phyloP scores from a whole-genome alignment of 2,329 filamentous ascomycete genomes.

The Aspergillus fumigatiaffinis region DNA sequence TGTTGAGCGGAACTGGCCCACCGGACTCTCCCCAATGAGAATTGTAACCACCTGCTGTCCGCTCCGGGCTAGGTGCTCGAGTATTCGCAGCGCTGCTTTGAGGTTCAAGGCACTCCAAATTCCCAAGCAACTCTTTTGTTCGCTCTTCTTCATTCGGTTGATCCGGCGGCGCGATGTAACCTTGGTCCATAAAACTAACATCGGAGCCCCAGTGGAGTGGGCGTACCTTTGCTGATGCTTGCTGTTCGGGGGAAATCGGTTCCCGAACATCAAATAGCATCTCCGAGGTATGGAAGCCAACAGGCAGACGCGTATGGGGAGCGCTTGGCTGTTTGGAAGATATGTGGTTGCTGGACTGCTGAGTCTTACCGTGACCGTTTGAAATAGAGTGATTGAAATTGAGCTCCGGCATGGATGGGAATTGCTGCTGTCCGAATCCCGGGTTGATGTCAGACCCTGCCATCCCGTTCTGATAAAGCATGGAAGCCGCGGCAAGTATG shows the following conservation, averaged over 20 bases:
- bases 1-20: slow-evolving; percentile 5
- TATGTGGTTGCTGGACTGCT: slow-evolving; percentile 10
- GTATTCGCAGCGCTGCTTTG: slow-evolving; percentile 59
- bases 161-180: slow-evolving; percentile 55
- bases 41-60: slow-evolving; percentile 14
- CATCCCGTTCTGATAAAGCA: slow-evolving; percentile 38
- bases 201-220: slow-evolving; percentile 66
- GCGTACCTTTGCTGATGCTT: slow-evolving; percentile 37
- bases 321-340: slow-evolving; percentile 10
- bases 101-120: slow-evolving; percentile 55
- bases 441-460: slow-evolving; percentile 28
- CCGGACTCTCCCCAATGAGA: slow-evolving; percentile 13
- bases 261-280: slow-evolving; percentile 38
- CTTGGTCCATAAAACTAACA: slow-evolving; percentile 57
- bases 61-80: slow-evolving; percentile 54
- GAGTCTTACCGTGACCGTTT: slow-evolving; percentile 17
- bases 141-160: slow-evolving; percentile 58
- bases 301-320: slow-evolving; percentile 20
- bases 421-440: slow-evolving; percentile 27
- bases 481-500: slow-evolving; percentile 56
- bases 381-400: slow-evolving; percentile 16
- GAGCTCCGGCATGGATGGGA: slow-evolving; percentile 21
- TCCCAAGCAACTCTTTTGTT: slow-evolving; percentile 53
- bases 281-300: slow-evolving; percentile 34
- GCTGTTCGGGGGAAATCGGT: slow-evolving; percentile 31